phyloP scores from a whole-genome alignment of 1,284 basidiomycete genomes.

The Rhodotorula sp. region DNA sequence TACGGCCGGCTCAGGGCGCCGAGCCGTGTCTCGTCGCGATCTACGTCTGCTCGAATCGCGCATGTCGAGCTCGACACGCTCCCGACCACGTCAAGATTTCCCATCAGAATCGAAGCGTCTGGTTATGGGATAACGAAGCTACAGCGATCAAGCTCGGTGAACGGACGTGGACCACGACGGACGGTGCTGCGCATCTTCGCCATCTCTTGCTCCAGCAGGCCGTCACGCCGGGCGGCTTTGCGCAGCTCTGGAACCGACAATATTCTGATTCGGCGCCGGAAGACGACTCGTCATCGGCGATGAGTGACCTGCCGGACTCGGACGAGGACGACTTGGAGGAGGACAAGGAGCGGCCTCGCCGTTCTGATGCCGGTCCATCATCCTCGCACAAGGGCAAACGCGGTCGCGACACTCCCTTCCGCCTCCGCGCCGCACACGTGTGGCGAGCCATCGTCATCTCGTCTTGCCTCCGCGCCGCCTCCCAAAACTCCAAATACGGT shows the following conservation, averaged over 20 bases:
- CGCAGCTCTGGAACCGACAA: slow-evolving; percentile 9
- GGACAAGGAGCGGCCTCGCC: not conserved
- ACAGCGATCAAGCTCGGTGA: slow-evolving; percentile 17
- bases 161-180: slow-evolving; percentile 2
- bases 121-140: slow-evolving; percentile 20
- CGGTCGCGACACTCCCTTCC: not conserved
- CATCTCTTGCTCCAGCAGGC: slow-evolving; percentile 6
- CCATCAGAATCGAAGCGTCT: not conserved
- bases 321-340: not conserved
- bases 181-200: not conserved
- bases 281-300: not conserved
- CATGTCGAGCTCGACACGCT: slow-evolving; percentile 10
- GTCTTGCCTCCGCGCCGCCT: not conserved
- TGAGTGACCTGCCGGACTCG: not conserved
- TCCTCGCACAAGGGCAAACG: not conserved
- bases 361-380: too few relatives aligned
- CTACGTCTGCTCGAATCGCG: slow-evolving; percentile 11
- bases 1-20: slow-evolving; percentile 4
- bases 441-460: slow-evolving; percentile 22
- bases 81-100: slow-evolving; percentile 28
- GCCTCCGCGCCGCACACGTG: slow-evolving; percentile 2
- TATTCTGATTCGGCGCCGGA: not conserved
- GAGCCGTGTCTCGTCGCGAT: slow-evolving; percentile 4
- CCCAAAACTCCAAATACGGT: too few relatives aligned
- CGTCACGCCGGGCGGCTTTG: slow-evolving; percentile 10